Evolutionary conservation across 768 basidiomycete genomes (phyloP).

Genomic region (Omphalotus guepiniiformis): DNA sequence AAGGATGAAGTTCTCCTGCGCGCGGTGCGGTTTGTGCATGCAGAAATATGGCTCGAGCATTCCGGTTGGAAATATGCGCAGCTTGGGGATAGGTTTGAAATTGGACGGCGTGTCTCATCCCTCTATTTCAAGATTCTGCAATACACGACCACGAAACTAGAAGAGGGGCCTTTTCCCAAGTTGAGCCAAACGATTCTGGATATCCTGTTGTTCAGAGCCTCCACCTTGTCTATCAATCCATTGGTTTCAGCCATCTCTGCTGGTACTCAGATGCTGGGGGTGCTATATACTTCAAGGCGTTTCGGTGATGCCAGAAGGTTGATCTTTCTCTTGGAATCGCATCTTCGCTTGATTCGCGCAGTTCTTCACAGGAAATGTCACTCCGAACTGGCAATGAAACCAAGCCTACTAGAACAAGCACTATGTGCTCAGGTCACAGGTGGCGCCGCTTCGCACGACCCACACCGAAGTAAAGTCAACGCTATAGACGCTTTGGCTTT

Average conservation of each 20-base stretch:
- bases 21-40: slow-evolving; percentile 74
- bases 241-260: slow-evolving; percentile 67
- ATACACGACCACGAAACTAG: slow-evolving; percentile 51
- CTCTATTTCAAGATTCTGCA: slow-evolving; percentile 67
- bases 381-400: slow-evolving; percentile 35
- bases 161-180: slow-evolving; percentile 53
- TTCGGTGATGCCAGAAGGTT: slow-evolving; percentile 67
- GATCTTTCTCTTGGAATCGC: slow-evolving; percentile 63
- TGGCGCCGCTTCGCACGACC: slow-evolving; percentile 41
- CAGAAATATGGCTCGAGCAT: slow-evolving; percentile 87
- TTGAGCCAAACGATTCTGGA: slow-evolving; percentile 66
- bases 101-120: slow-evolving; percentile 61
- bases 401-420: slow-evolving; percentile 72
- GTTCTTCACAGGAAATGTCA: slow-evolving; percentile 63
- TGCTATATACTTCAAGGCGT: slow-evolving; percentile 59
- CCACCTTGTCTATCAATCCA: slow-evolving; percentile 77
- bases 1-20: slow-evolving; percentile 84
- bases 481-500: slow-evolving; percentile 72
- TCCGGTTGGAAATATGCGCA: slow-evolving; percentile 82
- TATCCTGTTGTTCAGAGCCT: slow-evolving; percentile 67
- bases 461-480: slow-evolving; percentile 48
- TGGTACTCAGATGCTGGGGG: slow-evolving; percentile 52
- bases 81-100: slow-evolving; percentile 79
- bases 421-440: slow-evolving; percentile 61
- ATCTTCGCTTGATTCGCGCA: slow-evolving; percentile 56